These are phyloP conservation scores for Clitoria ternatea DNA, from an alignment of 306 rosid genomes.

Conservation along the genomic window DNA sequence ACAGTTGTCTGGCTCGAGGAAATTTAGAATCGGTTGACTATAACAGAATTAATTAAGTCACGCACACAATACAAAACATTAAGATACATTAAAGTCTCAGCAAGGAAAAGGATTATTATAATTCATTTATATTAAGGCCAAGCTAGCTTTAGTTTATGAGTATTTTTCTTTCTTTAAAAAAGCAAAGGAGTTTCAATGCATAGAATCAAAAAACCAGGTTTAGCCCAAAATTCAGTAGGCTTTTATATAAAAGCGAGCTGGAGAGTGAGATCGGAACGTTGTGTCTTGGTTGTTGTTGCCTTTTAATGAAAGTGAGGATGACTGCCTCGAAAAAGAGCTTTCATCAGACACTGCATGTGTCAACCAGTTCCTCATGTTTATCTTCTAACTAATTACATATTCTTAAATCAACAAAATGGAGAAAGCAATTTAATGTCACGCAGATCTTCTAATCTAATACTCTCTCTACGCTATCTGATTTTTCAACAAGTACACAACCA, in stretches of 20 bases:
- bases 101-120: neutral
- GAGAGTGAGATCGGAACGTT: neutral
- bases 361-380: constrained; percentile 33
- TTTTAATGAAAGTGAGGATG: constrained; percentile 10
- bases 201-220: constrained; percentile 11
- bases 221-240: constrained; percentile 11
- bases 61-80: neutral
- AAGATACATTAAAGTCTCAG: constrained; percentile 8
- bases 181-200: constrained; percentile 11
- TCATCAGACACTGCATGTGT: constrained; percentile 68
- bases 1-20: constrained; percentile 25
- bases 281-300: constrained; percentile 33
- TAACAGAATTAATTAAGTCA: neutral
- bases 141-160: constrained; percentile 9
- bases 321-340: constrained; percentile 65
- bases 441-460: neutral
- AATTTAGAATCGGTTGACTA: constrained; percentile 16
- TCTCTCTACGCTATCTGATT: neutral
- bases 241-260: neutral
- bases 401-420: neutral
- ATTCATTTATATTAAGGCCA: neutral
- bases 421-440: neutral
- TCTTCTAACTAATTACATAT: neutral
- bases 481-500: neutral
- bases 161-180: too few species aligned